A percentile compares a stretch with the other conserved stretches of the same genome.
Evolutionary conservation across 163 green algal species (phyloP).

Genomic region (Prototheca cutis): DNA sequence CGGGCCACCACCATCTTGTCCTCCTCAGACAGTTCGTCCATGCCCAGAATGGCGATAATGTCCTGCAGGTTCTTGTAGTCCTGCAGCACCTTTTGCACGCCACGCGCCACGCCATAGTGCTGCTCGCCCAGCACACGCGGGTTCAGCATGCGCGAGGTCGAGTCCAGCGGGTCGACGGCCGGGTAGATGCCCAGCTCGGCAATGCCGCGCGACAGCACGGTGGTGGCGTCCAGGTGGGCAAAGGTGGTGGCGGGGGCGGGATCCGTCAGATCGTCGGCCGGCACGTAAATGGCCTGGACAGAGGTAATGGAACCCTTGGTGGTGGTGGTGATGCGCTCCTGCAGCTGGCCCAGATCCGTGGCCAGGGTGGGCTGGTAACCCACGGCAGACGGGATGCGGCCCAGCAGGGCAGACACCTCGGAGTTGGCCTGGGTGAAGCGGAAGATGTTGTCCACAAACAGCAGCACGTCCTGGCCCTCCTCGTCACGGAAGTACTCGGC

Average conservation of each 20-base stretch:
- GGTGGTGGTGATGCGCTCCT: slow-evolving; percentile 99
- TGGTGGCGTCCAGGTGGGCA: slow-evolving; percentile 98
- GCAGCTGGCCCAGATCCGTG: slow-evolving; percentile 93
- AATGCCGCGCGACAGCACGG: slow-evolving; percentile 94
- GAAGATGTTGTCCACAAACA: slow-evolving; percentile 99
- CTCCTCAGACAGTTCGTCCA: slow-evolving; percentile 99
- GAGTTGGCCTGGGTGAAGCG: slow-evolving; percentile 98
- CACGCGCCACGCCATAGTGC: slow-evolving; percentile 91
- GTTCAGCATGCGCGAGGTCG: slow-evolving; percentile 95
- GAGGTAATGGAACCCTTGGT: slow-evolving; percentile 99
- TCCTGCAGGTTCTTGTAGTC: slow-evolving; percentile 99
- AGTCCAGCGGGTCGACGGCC: slow-evolving; percentile 98
- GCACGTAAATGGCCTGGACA: slow-evolving; percentile 99
- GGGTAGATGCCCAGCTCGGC: slow-evolving; percentile 99
- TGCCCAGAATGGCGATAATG: slow-evolving; percentile 99
- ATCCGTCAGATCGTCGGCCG: slow-evolving; percentile 98
- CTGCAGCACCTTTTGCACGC: slow-evolving; percentile 97
- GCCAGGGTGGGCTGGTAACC: slow-evolving; percentile 99
- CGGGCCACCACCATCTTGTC: slow-evolving; percentile 98
- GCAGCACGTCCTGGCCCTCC: slow-evolving; percentile 98
- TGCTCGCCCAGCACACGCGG: slow-evolving; percentile 88
- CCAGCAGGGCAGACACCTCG: slow-evolving; percentile 98
- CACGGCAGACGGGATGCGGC: slow-evolving; percentile 97
- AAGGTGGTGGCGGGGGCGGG: slow-evolving; percentile 97
- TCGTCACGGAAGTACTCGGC: slow-evolving; percentile 98